phyloP scores from a whole-genome alignment of 805 yeast genomes.

The Yueomyces sp. region DNA sequence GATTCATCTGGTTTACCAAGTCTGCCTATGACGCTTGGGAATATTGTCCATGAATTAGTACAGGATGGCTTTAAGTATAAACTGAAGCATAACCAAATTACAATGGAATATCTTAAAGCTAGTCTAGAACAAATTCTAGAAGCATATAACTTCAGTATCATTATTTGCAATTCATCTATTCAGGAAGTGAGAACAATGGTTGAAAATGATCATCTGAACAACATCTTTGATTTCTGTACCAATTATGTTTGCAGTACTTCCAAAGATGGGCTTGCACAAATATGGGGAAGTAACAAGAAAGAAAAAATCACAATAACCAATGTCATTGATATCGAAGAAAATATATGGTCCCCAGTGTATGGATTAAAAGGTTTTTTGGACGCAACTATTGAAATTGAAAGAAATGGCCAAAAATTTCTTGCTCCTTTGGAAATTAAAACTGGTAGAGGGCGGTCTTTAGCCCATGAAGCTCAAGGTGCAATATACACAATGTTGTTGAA shows the following conservation, averaged over 20 bases:
- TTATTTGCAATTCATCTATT: slow-evolving; percentile 38
- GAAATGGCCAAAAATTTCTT: slow-evolving; percentile 32
- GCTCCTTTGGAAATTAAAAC: slow-evolving; percentile 87
- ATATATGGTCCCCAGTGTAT: slow-evolving; percentile 79
- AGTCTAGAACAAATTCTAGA: slow-evolving; percentile 31
- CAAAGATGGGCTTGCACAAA: slow-evolving; percentile 10
- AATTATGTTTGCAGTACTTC: slow-evolving; percentile 29
- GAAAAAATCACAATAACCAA: slow-evolving; percentile 42
- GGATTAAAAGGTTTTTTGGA: slow-evolving; percentile 87
- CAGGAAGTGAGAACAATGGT: slow-evolving; percentile 33
- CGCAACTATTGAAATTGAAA: slow-evolving; percentile 59
- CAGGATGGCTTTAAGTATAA: slow-evolving; percentile 32
- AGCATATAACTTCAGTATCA: slow-evolving; percentile 35
- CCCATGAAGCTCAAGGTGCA: slow-evolving; percentile 79
- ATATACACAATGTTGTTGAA: slow-evolving; percentile 65
- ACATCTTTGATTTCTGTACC: slow-evolving; percentile 41
- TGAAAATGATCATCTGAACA: slow-evolving; percentile 32
- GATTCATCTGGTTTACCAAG: slow-evolving; percentile 48
- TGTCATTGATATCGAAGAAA: slow-evolving; percentile 77
- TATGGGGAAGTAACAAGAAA: slow-evolving; percentile 22
- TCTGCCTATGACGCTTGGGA: slow-evolving; percentile 65
- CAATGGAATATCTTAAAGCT: slow-evolving; percentile 17
- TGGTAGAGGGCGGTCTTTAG: slow-evolving; percentile 45
- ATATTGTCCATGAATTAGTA: slow-evolving; percentile 64
- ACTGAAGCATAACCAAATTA: slow-evolving; percentile 13